Evolutionary conservation across 805 yeast genomes (phyloP).

Genomic region (Blastobotrys peoriensis): DNA sequence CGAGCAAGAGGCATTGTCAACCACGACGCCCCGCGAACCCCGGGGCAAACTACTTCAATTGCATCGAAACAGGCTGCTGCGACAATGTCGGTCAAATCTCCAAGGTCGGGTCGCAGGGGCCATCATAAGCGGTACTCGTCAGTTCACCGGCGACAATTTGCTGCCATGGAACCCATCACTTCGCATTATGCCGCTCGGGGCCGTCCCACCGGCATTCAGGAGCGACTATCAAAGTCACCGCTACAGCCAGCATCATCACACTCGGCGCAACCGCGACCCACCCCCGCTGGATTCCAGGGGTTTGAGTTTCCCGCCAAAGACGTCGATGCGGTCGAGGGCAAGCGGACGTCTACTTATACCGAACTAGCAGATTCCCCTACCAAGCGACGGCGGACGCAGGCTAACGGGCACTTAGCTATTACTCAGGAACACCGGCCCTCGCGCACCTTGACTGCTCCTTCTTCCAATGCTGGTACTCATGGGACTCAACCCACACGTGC

Average conservation of each 20-base stretch:
- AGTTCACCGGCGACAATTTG: slow-evolving; percentile 23
- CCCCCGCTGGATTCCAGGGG: background rate
- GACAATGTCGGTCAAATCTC: slow-evolving; percentile 7
- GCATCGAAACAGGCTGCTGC: slow-evolving; percentile 8
- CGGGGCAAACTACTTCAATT: background rate
- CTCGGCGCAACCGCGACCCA: background rate
- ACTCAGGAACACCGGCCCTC: no score
- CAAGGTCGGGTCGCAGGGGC: slow-evolving; percentile 9
- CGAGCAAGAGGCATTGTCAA: slow-evolving; percentile 20
- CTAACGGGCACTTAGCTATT: no score
- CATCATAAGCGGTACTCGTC: slow-evolving; percentile 21
- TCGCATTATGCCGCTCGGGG: slow-evolving; percentile 12
- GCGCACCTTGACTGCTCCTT: no score
- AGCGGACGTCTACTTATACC: slow-evolving; percentile 3
- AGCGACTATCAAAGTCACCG: slow-evolving; percentile 7
- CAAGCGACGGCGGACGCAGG: slow-evolving; percentile 15
- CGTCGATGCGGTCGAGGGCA: slow-evolving; percentile 2
- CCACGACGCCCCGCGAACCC: background rate
- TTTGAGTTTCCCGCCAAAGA: background rate
- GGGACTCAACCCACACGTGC: no score
- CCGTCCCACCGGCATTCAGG: background rate
- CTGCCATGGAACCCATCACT: slow-evolving; percentile 23
- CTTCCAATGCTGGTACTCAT: no score
- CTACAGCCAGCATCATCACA: slow-evolving; percentile 10
- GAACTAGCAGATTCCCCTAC: slow-evolving; percentile 11